Evolutionary conservation across 192 early-diverging fungal species (phyloP).

Genomic region (Backusella sp.): DNA sequence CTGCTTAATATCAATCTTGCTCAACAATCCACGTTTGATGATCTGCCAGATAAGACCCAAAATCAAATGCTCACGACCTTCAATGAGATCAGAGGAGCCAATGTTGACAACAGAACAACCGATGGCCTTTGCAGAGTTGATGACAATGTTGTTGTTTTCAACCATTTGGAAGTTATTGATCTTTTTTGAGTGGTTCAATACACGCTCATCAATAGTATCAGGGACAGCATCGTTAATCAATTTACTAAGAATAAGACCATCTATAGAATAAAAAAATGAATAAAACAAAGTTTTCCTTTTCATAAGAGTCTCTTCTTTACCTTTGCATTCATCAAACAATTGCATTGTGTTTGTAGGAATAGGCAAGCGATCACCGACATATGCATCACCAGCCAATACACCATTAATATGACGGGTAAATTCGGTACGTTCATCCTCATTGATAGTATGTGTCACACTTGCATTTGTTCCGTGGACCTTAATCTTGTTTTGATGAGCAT

Average conservation of each 20-base stretch:
- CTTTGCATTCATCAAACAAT: conserved; percentile 93
- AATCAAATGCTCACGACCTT: conserved; percentile 95
- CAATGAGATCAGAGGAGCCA: conserved; percentile 94
- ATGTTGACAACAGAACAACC: conserved; percentile 98
- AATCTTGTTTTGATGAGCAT: conserved; percentile 76
- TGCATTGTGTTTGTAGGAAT: conserved; percentile 95
- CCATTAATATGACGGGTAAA: conserved; percentile 96
- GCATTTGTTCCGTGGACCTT: conserved; percentile 79
- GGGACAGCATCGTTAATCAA: conserved; percentile 97
- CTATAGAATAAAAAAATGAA: conserved; percentile 33
- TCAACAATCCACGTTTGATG: conserved; percentile 95
- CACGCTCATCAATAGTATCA: conserved; percentile 98
- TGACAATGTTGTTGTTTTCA: conserved; percentile 99
- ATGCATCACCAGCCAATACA: conserved; percentile 73
- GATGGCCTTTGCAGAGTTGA: conserved; percentile 99
- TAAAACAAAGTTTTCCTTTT: not conserved
- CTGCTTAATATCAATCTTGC: conserved; percentile 97
- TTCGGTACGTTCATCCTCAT: conserved; percentile 97
- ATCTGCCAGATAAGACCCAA: conserved; percentile 99
- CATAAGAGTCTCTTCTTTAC: conserved; percentile 35
- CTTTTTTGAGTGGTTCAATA: conserved; percentile 86
- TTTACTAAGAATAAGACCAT: conserved; percentile 93
- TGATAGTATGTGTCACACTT: conserved; percentile 96
- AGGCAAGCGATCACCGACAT: conserved; percentile 85
- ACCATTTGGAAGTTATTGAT: conserved; percentile 95